These are phyloP conservation scores for Tetraselmis striata DNA, from an alignment of 139 green algal genomes.

Conservation along the genomic window DNA sequence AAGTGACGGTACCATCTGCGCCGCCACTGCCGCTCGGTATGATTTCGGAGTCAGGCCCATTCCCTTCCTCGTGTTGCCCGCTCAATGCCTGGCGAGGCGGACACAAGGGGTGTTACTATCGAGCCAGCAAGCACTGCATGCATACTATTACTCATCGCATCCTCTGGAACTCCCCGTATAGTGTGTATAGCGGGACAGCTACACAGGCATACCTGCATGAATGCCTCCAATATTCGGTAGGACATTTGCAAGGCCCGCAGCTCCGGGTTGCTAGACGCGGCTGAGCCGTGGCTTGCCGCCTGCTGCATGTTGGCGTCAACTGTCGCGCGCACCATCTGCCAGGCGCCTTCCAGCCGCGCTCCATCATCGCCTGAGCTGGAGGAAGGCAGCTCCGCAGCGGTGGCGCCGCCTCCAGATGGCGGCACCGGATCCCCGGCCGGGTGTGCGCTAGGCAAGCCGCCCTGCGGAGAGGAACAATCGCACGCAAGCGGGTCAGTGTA, in stretches of 20 bases:
- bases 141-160: no score
- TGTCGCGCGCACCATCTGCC: background rate
- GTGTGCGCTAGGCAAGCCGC: background rate
- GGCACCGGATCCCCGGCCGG: background rate
- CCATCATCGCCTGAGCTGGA: background rate
- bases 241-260: background rate
- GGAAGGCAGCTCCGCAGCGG: no score
- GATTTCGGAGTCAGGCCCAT: background rate
- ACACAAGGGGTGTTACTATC: background rate
- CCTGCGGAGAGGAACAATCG: background rate
- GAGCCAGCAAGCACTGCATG: background rate
- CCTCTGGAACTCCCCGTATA: no score
- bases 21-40: background rate
- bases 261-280: background rate
- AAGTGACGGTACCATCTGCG: no score
- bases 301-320: background rate
- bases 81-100: background rate
- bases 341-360: background rate
- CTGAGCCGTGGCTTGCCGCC: background rate
- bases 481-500: background rate
- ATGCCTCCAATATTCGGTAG: background rate
- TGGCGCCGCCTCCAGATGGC: background rate
- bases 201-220: background rate
- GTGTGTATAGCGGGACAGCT: no score
- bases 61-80: background rate